phyloP scores from a whole-genome alignment of 768 basidiomycete genomes.

The Lyophyllum semitale region DNA sequence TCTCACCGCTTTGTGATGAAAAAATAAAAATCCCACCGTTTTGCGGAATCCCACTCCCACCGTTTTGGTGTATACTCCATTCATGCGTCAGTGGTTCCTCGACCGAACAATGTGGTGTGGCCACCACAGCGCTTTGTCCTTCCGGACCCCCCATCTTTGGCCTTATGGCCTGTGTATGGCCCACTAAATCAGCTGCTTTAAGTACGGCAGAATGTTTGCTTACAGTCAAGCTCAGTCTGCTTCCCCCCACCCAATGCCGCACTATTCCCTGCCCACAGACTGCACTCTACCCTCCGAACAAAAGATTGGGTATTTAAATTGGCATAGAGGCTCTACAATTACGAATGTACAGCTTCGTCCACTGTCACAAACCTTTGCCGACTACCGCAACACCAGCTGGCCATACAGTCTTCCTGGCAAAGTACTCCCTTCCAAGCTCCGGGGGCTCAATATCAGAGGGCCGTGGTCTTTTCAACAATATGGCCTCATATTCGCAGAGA shows the following conservation, averaged over 20 bases:
- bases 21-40: too few species aligned
- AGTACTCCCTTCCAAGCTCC: not conserved
- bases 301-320: not conserved
- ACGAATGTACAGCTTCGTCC: not conserved
- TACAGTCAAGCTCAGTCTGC: not conserved
- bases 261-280: not conserved
- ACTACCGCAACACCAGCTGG: not conserved
- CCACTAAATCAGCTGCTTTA: not conserved
- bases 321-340: not conserved
- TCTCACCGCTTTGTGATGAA: too few species aligned
- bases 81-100: not conserved
- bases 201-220: not conserved
- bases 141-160: too few species aligned
- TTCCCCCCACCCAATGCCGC: not conserved
- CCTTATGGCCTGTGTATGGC: not conserved
- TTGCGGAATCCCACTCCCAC: too few species aligned
- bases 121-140: conserved; percentile 11
- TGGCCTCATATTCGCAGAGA: not conserved
- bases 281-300: not conserved
- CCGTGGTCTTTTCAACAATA: not conserved
- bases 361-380: not conserved
- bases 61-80: too few species aligned
- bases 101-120: not conserved
- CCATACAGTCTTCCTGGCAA: not conserved
- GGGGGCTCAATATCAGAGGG: not conserved